Conservation (phyloP, 2,329 filamentous ascomycete species). For the Ciborinia camelliae region DNA sequence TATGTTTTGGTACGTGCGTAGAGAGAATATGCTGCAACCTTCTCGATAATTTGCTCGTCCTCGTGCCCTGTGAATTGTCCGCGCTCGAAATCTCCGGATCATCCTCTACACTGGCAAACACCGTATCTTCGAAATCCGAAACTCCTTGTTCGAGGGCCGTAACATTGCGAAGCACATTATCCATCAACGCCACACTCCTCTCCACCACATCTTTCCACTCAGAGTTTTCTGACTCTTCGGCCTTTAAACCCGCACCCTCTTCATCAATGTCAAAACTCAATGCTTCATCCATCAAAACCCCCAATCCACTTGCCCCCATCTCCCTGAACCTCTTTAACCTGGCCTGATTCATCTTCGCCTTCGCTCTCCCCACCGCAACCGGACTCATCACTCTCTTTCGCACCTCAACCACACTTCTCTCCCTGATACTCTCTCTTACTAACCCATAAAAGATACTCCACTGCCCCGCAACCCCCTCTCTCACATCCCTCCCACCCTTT, state of each 20-base stretch:
- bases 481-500: constrained; percentile 28
- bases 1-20: constrained; percentile 65
- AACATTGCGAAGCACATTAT: constrained; percentile 74
- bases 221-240: constrained; percentile 41
- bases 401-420: constrained; percentile 68
- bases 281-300: constrained; percentile 83
- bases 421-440: constrained; percentile 70
- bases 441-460: constrained; percentile 76
- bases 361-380: constrained; percentile 68
- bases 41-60: constrained; percentile 58
- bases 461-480: constrained; percentile 45
- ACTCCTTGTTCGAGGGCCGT: constrained; percentile 60
- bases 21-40: constrained; percentile 68
- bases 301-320: constrained; percentile 80
- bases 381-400: constrained; percentile 73
- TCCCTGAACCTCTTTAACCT: constrained; percentile 69
- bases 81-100: constrained; percentile 55
- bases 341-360: constrained; percentile 71
- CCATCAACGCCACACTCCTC: constrained; percentile 79
- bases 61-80: constrained; percentile 34
- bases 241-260: constrained; percentile 49
- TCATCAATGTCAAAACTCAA: constrained; percentile 64
- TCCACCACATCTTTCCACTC: constrained; percentile 74
- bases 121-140: constrained; percentile 61
- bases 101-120: constrained; percentile 60